These are phyloP conservation scores for Citrus sp. DNA, from an alignment of 345 rosid species.

Conservation along the genomic window DNA sequence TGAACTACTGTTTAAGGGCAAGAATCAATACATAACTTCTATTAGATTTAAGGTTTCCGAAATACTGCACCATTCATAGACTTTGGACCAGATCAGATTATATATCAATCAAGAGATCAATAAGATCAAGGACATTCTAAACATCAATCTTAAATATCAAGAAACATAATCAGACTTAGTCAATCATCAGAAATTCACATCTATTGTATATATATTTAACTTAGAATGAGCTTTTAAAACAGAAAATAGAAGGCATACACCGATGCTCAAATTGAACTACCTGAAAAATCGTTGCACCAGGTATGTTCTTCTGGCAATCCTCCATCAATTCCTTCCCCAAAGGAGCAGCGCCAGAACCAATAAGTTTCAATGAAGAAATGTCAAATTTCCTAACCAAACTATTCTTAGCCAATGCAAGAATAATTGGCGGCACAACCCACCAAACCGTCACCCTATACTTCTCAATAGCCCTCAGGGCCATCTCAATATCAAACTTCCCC, in stretches of 20 bases:
- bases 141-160: neutral
- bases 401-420: constrained; percentile 81
- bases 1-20: neutral
- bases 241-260: too few species aligned
- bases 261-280: constrained; percentile 25
- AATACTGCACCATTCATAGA: constrained; percentile 1
- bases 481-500: constrained; percentile 65
- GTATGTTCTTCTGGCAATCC: constrained; percentile 63
- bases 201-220: neutral
- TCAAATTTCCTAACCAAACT: constrained; percentile 51
- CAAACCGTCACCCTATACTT: constrained; percentile 63
- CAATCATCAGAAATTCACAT: neutral
- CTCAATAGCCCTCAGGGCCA: constrained; percentile 45
- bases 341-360: constrained; percentile 91
- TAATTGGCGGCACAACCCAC: constrained; percentile 87
- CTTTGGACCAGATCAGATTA: neutral
- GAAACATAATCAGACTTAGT: neutral
- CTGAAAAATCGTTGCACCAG: constrained; percentile 55
- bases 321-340: constrained; percentile 85
- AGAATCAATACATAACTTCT: neutral
- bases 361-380: constrained; percentile 59
- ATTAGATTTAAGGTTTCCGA: neutral
- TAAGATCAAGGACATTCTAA: neutral
- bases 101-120: neutral
- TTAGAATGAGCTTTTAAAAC: neutral